phyloP scores from a whole-genome alignment of 2,329 filamentous ascomycete species.

The Botrytis squamosa region DNA sequence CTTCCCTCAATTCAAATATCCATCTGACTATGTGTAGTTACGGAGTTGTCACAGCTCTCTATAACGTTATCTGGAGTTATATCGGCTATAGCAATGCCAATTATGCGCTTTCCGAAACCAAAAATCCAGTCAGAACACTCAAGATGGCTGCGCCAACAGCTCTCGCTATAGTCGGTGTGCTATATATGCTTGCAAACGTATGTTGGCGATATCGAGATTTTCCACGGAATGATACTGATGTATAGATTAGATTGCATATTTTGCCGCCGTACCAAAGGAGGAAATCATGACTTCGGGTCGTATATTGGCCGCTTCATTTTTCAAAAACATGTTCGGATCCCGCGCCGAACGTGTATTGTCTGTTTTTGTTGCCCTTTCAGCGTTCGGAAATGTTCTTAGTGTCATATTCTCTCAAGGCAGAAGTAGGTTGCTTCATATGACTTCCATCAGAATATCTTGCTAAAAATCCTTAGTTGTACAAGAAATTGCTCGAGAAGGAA shows the following conservation, averaged over 20 bases:
- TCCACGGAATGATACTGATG: not conserved
- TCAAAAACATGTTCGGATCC: slow-evolving; percentile 55
- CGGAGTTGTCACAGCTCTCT: slow-evolving; percentile 66
- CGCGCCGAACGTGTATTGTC: slow-evolving; percentile 58
- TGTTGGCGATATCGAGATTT: slow-evolving; percentile 26
- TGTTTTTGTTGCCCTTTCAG: slow-evolving; percentile 66
- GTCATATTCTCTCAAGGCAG: slow-evolving; percentile 69
- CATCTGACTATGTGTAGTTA: slow-evolving; percentile 38
- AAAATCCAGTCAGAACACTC: slow-evolving; percentile 62
- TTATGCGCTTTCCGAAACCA: slow-evolving; percentile 64
- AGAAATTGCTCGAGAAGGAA: slow-evolving; percentile 63
- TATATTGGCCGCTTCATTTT: slow-evolving; percentile 54
- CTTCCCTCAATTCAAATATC: not conserved
- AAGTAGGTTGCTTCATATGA: slow-evolving; percentile 28
- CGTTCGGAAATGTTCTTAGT: slow-evolving; percentile 65
- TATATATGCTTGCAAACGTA: slow-evolving; percentile 67
- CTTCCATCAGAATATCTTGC: not conserved
- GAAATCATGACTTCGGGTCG: slow-evolving; percentile 53
- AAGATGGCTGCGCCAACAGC: slow-evolving; percentile 64
- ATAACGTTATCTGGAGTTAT: slow-evolving; percentile 71
- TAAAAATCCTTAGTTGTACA: slow-evolving; percentile 50
- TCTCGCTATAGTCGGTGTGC: slow-evolving; percentile 54
- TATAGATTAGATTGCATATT: slow-evolving; percentile 55
- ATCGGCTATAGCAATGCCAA: slow-evolving; percentile 69
- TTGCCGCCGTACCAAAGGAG: slow-evolving; percentile 55